A percentile compares a stretch with the other conserved stretches of the same genome.
phyloP scores from a whole-genome alignment of 148 eudicot genomes.

The Fagopyrum homotropicum region DNA sequence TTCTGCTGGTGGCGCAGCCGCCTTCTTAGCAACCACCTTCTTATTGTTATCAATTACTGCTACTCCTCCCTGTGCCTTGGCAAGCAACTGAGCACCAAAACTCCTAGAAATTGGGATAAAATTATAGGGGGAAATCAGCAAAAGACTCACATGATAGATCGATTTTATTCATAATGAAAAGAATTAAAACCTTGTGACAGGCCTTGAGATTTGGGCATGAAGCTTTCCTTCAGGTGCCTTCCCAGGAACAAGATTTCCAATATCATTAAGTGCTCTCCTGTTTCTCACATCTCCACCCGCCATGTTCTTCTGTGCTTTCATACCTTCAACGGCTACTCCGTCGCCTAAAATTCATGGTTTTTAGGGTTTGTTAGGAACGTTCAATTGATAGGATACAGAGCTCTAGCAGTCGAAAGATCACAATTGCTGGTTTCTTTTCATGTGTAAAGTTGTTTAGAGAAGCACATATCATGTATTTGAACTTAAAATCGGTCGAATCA shows the following conservation, averaged over 20 bases:
- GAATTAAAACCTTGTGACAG: conserved; percentile 10
- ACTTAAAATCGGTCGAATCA: not conserved
- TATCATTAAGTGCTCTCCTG: conserved; percentile 53
- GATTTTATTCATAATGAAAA: not conserved
- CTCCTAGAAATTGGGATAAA: conserved; percentile 40
- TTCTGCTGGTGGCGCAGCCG: conserved; percentile 15
- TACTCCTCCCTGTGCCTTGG: conserved; percentile 52
- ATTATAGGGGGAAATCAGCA: conserved; percentile 6
- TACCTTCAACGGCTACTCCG: conserved; percentile 29
- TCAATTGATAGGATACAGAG: not conserved
- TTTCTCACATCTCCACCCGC: conserved; percentile 43
- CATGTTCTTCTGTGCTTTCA: conserved; percentile 38
- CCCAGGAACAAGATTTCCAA: conserved; percentile 42
- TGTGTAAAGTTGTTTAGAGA: not conserved
- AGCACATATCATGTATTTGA: not conserved
- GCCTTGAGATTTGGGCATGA: conserved; percentile 10
- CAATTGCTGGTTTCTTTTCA: too few species aligned
- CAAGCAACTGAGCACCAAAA: conserved; percentile 57
- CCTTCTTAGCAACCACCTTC: conserved; percentile 29
- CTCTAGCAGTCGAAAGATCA: too few species aligned
- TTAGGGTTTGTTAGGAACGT: not conserved
- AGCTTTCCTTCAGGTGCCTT: conserved; percentile 17
- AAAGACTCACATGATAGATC: not conserved
- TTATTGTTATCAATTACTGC: conserved; percentile 18
- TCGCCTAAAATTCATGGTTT: conserved; percentile 3